These are phyloP conservation scores for Alloteropsis semialata DNA, from an alignment of 176 grass and related monocot species.

Conservation along the genomic window DNA sequence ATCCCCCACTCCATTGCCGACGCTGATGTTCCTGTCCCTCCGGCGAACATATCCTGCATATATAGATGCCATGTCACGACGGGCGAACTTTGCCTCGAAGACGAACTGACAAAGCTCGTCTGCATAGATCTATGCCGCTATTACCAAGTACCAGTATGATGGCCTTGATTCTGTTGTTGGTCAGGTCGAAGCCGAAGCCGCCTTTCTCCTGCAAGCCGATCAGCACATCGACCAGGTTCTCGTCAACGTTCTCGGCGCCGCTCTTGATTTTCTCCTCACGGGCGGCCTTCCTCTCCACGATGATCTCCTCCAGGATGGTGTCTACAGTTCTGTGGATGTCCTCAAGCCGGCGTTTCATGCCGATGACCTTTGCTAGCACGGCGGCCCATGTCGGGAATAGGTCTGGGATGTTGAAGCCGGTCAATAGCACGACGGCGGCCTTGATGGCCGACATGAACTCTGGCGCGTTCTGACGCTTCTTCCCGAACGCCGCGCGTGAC, in stretches of 20 bases:
- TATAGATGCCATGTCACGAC: too few species aligned
- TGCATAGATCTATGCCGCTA: too few species aligned
- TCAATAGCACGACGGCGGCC: conserved; percentile 27
- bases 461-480: conserved; percentile 26
- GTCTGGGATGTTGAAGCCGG: conserved; percentile 34
- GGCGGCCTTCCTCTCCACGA: conserved; percentile 2
- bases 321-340: conserved; percentile 32
- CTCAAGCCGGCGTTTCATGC: conserved; percentile 31
- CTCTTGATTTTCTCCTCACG: conserved; percentile 5
- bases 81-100: too few species aligned
- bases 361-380: conserved; percentile 6
- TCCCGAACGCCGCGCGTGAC: conserved; percentile 31
- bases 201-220: conserved; percentile 44
- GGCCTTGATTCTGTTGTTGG: conserved; percentile 44
- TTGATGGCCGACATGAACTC: conserved; percentile 30
- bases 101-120: too few species aligned
- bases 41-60: conserved; percentile 53
- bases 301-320: conserved; percentile 36
- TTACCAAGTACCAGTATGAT: conserved; percentile 25
- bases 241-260: conserved; percentile 21
- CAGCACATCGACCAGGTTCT: conserved; percentile 53
- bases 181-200: conserved; percentile 31
- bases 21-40: conserved; percentile 39
- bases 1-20: conserved; percentile 62
- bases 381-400: conserved; percentile 34